These are phyloP conservation scores for Ophiostoma tasmaniense DNA, from an alignment of 2,329 filamentous ascomycete genomes.

Conservation along the genomic window DNA sequence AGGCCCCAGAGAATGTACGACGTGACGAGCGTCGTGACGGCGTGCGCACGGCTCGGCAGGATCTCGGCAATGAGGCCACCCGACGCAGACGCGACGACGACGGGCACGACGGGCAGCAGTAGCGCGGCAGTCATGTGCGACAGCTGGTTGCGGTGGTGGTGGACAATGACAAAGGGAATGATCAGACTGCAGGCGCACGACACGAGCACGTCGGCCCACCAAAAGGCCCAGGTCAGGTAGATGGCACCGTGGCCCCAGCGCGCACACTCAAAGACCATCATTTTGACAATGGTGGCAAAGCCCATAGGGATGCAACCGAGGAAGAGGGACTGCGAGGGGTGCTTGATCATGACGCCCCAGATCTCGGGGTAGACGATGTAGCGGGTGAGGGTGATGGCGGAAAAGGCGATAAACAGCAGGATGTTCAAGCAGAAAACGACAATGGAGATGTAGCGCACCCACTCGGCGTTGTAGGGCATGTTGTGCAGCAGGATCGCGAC, in stretches of 20 bases:
- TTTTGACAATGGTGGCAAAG: slow-evolving; percentile 53
- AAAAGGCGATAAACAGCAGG: slow-evolving; percentile 43
- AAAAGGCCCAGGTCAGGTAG: slow-evolving; percentile 43
- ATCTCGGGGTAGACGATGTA: slow-evolving; percentile 54
- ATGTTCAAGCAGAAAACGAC: slow-evolving; percentile 50
- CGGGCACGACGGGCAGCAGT: slow-evolving; percentile 53
- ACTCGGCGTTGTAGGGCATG: slow-evolving; percentile 47
- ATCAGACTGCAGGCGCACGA: slow-evolving; percentile 39
- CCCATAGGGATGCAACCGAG: slow-evolving; percentile 56
- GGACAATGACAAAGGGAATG: slow-evolving; percentile 41
- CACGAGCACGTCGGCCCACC: slow-evolving; percentile 43
- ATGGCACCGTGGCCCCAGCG: slow-evolving; percentile 48
- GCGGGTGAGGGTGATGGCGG: slow-evolving; percentile 42
- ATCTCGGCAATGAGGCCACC: slow-evolving; percentile 57
- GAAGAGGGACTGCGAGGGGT: slow-evolving; percentile 55
- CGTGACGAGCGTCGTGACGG: slow-evolving; percentile 52
- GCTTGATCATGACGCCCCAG: slow-evolving; percentile 51
- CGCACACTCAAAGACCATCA: slow-evolving; percentile 49
- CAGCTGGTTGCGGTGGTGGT: slow-evolving; percentile 25
- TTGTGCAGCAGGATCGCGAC: slow-evolving; percentile 49
- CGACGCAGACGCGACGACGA: slow-evolving; percentile 54
- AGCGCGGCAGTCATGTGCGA: slow-evolving; percentile 49
- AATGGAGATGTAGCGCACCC: slow-evolving; percentile 46
- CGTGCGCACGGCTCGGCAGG: slow-evolving; percentile 45
- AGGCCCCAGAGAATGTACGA: slow-evolving; percentile 63